Base-by-base conservation (phyloP, 805 yeast genomes). In the Candida cerambycidarum region DNA sequence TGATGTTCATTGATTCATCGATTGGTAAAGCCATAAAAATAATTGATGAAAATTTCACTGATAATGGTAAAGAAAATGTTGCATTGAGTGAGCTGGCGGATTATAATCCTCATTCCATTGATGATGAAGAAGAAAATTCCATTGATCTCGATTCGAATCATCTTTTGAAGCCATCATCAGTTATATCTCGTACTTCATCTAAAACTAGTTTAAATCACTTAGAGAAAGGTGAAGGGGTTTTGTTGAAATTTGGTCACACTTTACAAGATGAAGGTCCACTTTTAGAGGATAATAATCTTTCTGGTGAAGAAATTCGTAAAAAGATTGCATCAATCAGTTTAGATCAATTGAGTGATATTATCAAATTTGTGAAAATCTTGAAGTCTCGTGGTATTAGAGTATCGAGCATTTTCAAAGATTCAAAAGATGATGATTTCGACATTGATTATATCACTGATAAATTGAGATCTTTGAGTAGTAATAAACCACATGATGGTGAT, bases 1-100 rank as follows among this genome's bases (percentile, higher is more conserved):
- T 87, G 44, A 73, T 83, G 36, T 78, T 83, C 43, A 68, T 88
- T 52, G 89, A 85, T 54, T 78, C 84, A 13, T 82, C 88, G 8
- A 68, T 89, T 42, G 77, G 76, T 32, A 82, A 83, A 54, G 80
- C 79, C 1, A 46, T 76, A 18, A 67, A 68, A 44, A 57, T 69
- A 45, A 63, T 70, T 36, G 75, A 70, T 47, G 52, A 53, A 19
- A 62, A 68, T 1, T 57, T 68, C 30, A 62, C 50, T 8, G 54
- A 58, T 34, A 62, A 59, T 29, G 56, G 52, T 5, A 12, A 14
- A 12, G 37, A 32, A n/a, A 3, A 3, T 12, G 21, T 18, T 11
- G 4, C 7, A n/a, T 42, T 42, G 14, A 27, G 33, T 32, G 45
- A 42, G 24, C 30, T 19, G 23, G 25, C 34, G 13, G 27, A 34